A percentile compares a stretch with the other conserved stretches of the same genome.
These are phyloP conservation scores for Colletotrichum liaoningense DNA, from an alignment of 2,329 filamentous ascomycete species.

Conservation along the genomic window DNA sequence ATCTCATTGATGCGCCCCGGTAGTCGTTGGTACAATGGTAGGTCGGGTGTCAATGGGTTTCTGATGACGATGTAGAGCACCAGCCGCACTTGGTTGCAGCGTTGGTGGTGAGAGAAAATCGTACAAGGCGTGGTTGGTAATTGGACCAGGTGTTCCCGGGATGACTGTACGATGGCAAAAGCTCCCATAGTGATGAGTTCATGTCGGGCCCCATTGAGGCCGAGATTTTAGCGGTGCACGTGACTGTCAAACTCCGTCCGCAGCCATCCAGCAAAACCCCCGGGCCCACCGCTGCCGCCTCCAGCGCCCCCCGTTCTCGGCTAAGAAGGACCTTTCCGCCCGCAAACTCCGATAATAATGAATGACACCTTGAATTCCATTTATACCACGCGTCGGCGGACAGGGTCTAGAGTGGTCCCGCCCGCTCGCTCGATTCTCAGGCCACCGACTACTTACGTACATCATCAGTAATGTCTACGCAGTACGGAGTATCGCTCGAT, in stretches of 20 bases:
- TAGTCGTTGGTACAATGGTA: neutral
- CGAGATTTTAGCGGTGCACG: conserved; percentile 31
- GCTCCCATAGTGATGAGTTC: conserved; percentile 33
- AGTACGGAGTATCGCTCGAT: neutral
- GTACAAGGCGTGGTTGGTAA: conserved; percentile 19
- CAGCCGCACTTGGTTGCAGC: neutral
- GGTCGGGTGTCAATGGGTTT: neutral
- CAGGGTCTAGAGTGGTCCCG: neutral
- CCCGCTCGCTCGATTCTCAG: neutral
- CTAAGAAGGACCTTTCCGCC: conserved; percentile 16
- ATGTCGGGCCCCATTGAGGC: conserved; percentile 18
- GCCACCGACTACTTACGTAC: neutral
- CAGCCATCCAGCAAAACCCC: neutral
- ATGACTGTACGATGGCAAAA: conserved; percentile 35
- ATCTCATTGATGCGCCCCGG: conserved; percentile 30
- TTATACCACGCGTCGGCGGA: neutral
- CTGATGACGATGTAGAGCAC: conserved; percentile 2
- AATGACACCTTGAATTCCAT: conserved; percentile 16
- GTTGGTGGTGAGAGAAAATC: conserved; percentile 7
- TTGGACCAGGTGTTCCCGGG: conserved; percentile 7
- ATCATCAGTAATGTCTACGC: neutral
- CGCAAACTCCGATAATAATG: conserved; percentile 26
- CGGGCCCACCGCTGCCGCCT: neutral
- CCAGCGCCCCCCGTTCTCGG: neutral
- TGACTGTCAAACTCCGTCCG: conserved; percentile 26